Evolutionary conservation across 495 filamentous ascomycete species (phyloP).

Genomic region (Aspergillus nidulans): DNA sequence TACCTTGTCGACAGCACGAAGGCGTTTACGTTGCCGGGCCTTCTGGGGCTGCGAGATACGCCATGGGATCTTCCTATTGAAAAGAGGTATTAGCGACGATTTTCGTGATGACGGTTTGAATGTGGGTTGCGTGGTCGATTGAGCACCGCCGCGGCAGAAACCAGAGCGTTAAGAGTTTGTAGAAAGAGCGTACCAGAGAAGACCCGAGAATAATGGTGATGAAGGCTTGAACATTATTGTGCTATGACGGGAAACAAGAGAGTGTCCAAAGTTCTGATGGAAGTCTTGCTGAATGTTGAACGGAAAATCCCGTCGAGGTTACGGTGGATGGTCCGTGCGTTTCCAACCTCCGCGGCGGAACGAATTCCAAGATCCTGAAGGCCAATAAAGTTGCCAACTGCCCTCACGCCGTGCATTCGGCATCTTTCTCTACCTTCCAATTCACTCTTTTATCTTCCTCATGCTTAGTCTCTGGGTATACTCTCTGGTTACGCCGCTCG

Average conservation of each 20-base stretch:
- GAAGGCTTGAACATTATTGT: slow-evolving; percentile 64
- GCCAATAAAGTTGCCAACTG: slow-evolving; percentile 15
- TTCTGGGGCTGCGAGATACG: slow-evolving; percentile 89
- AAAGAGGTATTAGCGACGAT: neutral
- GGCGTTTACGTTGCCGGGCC: slow-evolving; percentile 77
- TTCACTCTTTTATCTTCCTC: neutral
- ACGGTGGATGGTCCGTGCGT: slow-evolving; percentile 17
- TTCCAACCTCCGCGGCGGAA: slow-evolving; percentile 19
- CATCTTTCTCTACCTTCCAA: no score
- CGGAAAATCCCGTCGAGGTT: slow-evolving; percentile 22
- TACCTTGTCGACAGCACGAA: slow-evolving; percentile 79
- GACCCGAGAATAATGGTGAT: slow-evolving; percentile 69
- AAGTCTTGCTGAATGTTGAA: neutral
- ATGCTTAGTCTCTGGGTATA: neutral
- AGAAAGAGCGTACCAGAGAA: slow-evolving; percentile 63
- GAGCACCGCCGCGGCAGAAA: neutral
- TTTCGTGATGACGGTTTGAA: neutral
- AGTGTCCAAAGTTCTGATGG: neutral
- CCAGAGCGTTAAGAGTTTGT: neutral
- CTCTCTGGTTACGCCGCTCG: neutral
- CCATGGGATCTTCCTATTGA: slow-evolving; percentile 91
- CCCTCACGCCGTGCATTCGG: slow-evolving; percentile 13
- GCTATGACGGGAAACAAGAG: neutral
- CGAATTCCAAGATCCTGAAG: slow-evolving; percentile 9
- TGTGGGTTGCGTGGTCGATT: neutral